A percentile compares a stretch with the other conserved stretches of the same genome.
Conservation (phyloP, 768 basidiomycete species). For the Russula compacta region DNA sequence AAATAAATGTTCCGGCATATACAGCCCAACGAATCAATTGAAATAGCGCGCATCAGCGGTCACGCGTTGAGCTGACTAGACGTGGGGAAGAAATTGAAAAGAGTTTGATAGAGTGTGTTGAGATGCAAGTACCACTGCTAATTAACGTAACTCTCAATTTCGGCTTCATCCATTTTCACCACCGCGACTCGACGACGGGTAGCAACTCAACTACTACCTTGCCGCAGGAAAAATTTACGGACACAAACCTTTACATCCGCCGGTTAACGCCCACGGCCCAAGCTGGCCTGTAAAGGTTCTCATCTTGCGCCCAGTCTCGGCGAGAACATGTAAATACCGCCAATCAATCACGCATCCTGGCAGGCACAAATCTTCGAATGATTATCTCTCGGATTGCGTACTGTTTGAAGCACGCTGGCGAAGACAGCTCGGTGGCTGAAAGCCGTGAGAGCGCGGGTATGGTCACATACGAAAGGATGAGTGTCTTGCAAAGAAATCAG, state of each 20-base stretch:
- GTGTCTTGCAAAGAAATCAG: conserved; percentile 45
- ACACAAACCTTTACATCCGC: background rate
- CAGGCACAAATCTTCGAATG: conserved; percentile 79
- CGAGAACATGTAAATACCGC: background rate
- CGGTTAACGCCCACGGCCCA: background rate
- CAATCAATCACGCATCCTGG: conserved; percentile 81
- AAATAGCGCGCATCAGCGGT: background rate
- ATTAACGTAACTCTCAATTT: background rate
- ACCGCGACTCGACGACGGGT: background rate
- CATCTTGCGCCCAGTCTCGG: background rate
- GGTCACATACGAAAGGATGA: conserved; percentile 84
- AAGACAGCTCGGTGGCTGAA: conserved; percentile 41
- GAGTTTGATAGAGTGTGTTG: background rate
- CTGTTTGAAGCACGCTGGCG: conserved; percentile 65
- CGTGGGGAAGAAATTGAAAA: background rate
- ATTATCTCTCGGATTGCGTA: conserved; percentile 83
- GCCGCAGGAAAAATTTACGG: background rate
- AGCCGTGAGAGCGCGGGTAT: conserved; percentile 70
- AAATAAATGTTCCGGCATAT: background rate
- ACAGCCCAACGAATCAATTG: background rate
- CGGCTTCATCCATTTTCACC: too few relatives aligned
- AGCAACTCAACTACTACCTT: background rate
- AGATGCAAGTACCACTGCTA: background rate
- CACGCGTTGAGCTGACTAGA: background rate
- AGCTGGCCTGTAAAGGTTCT: background rate